A percentile compares a stretch with the other conserved stretches of the same genome.
Conservation (phyloP, 2,329 filamentous ascomycete species). For the Fusarium illudens region DNA sequence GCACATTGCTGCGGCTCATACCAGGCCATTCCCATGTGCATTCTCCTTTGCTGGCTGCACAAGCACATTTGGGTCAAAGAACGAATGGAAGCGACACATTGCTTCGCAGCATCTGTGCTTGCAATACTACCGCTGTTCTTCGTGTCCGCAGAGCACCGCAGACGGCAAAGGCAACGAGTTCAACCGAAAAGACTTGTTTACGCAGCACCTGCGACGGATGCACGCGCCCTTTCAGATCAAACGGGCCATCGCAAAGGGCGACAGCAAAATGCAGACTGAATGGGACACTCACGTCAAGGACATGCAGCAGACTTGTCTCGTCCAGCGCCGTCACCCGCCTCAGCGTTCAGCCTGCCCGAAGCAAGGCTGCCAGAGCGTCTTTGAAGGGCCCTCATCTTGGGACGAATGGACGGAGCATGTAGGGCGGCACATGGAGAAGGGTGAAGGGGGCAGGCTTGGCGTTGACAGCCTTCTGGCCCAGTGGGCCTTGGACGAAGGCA, state of each 20-base stretch:
- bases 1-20: constrained; percentile 74
- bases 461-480: constrained; percentile 66
- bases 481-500: constrained; percentile 70
- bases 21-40: constrained; percentile 82
- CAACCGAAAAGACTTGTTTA: constrained; percentile 95
- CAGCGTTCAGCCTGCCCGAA: constrained; percentile 75
- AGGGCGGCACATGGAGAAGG: constrained; percentile 85
- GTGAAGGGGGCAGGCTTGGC: constrained; percentile 64
- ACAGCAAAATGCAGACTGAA: constrained; percentile 66
- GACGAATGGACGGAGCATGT: constrained; percentile 94
- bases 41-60: constrained; percentile 85
- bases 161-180: constrained; percentile 75
- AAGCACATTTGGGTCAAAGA: constrained; percentile 89
- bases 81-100: constrained; percentile 98
- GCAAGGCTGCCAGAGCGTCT: constrained; percentile 74
- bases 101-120: constrained; percentile 85
- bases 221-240: constrained; percentile 77
- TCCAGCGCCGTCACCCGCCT: constrained; percentile 74
- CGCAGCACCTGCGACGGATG: constrained; percentile 93
- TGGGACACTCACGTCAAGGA: constrained; percentile 73
- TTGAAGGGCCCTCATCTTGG: constrained; percentile 80
- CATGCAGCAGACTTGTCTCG: constrained; percentile 78
- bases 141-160: constrained; percentile 62
- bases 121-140: constrained; percentile 70
- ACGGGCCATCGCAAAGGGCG: constrained; percentile 64